Evolutionary conservation across 306 rosid genomes (phyloP).

Genomic region (Trichosanthes cucumerina): DNA sequence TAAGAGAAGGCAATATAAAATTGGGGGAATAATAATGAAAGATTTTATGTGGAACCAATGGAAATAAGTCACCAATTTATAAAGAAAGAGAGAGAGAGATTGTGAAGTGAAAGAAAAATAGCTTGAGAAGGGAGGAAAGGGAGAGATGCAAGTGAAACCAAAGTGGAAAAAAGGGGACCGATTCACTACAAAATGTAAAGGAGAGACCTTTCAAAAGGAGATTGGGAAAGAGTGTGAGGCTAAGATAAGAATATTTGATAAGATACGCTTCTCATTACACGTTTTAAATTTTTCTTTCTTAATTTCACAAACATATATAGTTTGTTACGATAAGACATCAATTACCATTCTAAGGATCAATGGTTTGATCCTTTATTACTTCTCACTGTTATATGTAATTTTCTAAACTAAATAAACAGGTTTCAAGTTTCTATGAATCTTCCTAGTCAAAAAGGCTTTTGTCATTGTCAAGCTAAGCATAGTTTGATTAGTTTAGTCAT

Average conservation of each 20-base stretch:
- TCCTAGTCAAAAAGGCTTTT: no score
- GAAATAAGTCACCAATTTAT: background rate
- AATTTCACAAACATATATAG: no score
- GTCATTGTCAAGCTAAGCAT: no score
- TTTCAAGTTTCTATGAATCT: no score
- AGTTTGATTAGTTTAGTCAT: no score
- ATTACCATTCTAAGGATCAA: no score
- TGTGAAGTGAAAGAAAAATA: conserved; percentile 17
- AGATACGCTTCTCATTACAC: conserved; percentile 6
- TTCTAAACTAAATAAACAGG: no score
- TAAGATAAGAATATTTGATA: conserved; percentile 53
- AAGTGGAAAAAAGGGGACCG: conserved; percentile 29
- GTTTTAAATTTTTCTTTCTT: background rate
- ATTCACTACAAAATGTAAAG: conserved; percentile 9
- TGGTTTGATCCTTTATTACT: no score
- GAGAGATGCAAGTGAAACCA: conserved; percentile 28
- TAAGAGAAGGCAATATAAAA: background rate
- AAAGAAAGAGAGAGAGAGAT: conserved; percentile 6
- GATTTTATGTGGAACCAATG: background rate
- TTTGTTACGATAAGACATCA: no score
- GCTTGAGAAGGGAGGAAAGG: conserved; percentile 39
- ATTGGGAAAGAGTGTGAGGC: conserved; percentile 41
- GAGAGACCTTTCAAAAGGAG: background rate
- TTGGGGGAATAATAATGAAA: background rate
- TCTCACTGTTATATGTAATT: no score